Percentiles rank a stretch among this genome's conserved stretches.
phyloP scores from a whole-genome alignment of 306 rosid species.

The Bauhinia variegata region DNA sequence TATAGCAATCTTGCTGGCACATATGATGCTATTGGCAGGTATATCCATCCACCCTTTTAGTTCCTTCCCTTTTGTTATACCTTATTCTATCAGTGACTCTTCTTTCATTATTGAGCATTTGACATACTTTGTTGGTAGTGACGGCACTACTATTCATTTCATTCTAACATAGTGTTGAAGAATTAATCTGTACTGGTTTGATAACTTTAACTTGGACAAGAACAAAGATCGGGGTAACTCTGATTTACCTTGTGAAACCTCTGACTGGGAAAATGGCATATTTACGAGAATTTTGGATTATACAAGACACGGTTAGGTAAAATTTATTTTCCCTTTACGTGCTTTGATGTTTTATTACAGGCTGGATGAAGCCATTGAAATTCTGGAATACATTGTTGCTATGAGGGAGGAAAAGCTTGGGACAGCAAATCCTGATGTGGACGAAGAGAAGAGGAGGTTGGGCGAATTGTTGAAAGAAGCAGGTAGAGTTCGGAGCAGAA shows the following conservation, averaged over 20 bases:
- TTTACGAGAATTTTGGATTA: background rate
- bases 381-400: slow-evolving; percentile 71
- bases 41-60: slow-evolving; percentile 1
- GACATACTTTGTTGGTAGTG: slow-evolving; percentile 1
- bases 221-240: background rate
- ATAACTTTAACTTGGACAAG: background rate
- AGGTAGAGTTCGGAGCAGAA: slow-evolving; percentile 73
- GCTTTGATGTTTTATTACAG: slow-evolving; percentile 44
- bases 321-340: slow-evolving; percentile 15
- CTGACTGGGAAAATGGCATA: background rate
- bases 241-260: slow-evolving; percentile 29
- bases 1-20: slow-evolving; percentile 95
- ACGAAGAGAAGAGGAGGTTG: slow-evolving; percentile 90
- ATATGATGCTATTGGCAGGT: slow-evolving; percentile 96
- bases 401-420: slow-evolving; percentile 93
- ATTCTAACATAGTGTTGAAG: background rate
- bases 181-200: background rate
- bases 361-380: slow-evolving; percentile 86
- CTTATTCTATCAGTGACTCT: background rate
- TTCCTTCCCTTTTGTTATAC: slow-evolving; percentile 5
- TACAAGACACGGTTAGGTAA: background rate
- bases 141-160: background rate
- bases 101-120: slow-evolving; percentile 2
- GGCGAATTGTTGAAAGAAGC: slow-evolving; percentile 83
- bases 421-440: slow-evolving; percentile 89